Percentiles rank a stretch among this genome's conserved stretches.
Conservation (phyloP, 2,329 filamentous ascomycete genomes). For the Aspergillus awamori region DNA sequence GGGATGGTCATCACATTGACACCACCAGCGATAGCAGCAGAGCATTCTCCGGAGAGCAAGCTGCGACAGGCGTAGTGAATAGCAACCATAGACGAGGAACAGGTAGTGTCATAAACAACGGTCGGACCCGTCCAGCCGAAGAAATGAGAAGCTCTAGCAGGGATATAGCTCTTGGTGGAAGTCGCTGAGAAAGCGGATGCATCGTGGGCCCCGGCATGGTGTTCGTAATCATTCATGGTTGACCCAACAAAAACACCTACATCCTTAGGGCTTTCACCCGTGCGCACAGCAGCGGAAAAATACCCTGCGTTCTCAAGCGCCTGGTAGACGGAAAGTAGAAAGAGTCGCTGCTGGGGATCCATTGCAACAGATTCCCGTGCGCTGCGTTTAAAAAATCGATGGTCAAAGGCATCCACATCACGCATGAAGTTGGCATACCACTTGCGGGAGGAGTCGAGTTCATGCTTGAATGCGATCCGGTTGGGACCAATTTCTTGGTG, state of each 20-base stretch:
- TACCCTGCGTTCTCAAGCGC: constrained; percentile 38
- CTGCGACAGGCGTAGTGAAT: constrained; percentile 30
- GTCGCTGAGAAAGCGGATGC: constrained; percentile 33
- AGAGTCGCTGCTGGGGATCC: constrained; percentile 36
- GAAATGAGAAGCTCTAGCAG: constrained; percentile 43
- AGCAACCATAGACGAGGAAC: constrained; percentile 45
- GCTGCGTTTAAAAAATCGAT: constrained; percentile 35
- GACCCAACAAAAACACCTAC: constrained; percentile 36
- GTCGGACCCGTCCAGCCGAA: constrained; percentile 51
- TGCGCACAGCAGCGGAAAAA: constrained; percentile 12
- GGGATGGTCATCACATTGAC: constrained; percentile 35
- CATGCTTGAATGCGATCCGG: neutral
- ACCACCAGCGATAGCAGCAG: constrained; percentile 40
- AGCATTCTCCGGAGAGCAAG: constrained; percentile 28
- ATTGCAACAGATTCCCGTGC: constrained; percentile 29
- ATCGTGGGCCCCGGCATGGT: constrained; percentile 31
- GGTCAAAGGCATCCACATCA: constrained; percentile 30
- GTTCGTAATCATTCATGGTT: constrained; percentile 29
- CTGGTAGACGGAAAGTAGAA: constrained; percentile 35
- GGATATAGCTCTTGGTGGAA: constrained; percentile 23
- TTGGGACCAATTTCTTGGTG: constrained; percentile 24
- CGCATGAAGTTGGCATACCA: constrained; percentile 23
- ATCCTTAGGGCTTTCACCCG: neutral
- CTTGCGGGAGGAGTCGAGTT: constrained; percentile 1
- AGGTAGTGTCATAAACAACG: constrained; percentile 48